phyloP scores from a whole-genome alignment of 169 alveolate species.

The Neospora caninum region DNA sequence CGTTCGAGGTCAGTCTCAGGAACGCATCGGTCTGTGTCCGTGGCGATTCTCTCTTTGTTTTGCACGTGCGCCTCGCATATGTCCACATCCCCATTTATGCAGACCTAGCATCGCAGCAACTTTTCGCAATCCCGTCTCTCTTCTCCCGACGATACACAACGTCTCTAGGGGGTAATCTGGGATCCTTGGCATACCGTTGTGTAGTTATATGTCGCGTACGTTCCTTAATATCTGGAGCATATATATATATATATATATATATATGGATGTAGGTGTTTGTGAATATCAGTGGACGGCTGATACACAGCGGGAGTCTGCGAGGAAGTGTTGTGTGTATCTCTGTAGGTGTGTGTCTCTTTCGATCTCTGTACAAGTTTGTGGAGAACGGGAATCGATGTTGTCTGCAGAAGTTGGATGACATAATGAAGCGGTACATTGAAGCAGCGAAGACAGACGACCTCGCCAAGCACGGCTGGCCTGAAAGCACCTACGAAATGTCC shows the following conservation, averaged over 20 bases:
- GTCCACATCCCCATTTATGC: background rate
- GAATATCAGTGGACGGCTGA: background rate
- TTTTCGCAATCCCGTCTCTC: no score
- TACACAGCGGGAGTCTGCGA: no score
- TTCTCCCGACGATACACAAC: no score
- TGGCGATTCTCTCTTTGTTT: background rate
- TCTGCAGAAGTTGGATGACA: conserved; percentile 11
- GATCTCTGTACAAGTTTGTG: background rate
- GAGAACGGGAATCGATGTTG: background rate
- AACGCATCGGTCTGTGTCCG: background rate
- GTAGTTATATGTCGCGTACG: no score
- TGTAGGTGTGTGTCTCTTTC: background rate
- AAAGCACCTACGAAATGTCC: conserved; percentile 25
- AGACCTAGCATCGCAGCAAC: no score
- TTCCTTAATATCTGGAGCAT: no score
- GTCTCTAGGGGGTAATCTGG: no score
- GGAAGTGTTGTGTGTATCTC: background rate
- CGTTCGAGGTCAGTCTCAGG: background rate
- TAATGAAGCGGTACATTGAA: background rate
- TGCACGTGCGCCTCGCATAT: background rate
- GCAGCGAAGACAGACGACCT: conserved; percentile 20
- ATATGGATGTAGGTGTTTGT: background rate
- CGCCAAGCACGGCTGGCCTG: background rate
- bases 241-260: background rate
- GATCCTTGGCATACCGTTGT: no score